Base-by-base conservation (phyloP, 768 basidiomycete genomes). In the Boletus sensibilis region DNA sequence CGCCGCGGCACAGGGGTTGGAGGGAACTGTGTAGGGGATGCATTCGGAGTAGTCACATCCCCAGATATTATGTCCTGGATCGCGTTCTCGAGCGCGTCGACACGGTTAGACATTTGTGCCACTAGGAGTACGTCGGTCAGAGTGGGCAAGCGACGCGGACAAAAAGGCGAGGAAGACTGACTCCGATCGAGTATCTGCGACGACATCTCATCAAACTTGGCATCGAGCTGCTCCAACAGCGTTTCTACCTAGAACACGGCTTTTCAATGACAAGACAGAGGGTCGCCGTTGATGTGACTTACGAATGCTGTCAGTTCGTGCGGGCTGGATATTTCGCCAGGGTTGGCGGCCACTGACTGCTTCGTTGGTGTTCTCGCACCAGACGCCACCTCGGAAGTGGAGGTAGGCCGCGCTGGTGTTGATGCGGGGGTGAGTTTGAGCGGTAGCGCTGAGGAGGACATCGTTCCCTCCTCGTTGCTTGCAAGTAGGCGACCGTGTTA, bases 301-400 rank as follows among this genome's bases (percentile, higher is more conserved):
- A 97, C 94, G 74, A 94, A 97, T 21, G 92, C 92, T 31, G 94
- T 96, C 61, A 97, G 74, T 70, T 97, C 94, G 69, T 95, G 94
- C 1, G 94, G 94, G 65, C 91, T 93, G 2, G 94, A 92, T 35
- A 92, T 92, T 63, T 94, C 90, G 55, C 77, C 77, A 1, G 79
- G 72, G 60, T 65, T 72, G 35, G 73, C 56, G 55, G 67, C 66
- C 23, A 72, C 55, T 0, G 64, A 55, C 51, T 77, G 78, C 60
- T 80, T 82, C 52, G 80, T 77, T 25, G 82, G 81, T n/a, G 82
- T 84, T 64, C 56, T 63, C 31, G 60, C 42, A 44, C 53, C 60
- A 23, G 68, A 58, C 52, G 66, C 57, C 48, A 38, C 56, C 2
- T 68, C 71, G 8, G 70, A 57, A 16, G 53, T 39, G 23, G 64